Evolutionary conservation across 2,329 filamentous ascomycete species (phyloP), one percentile per base, ranked within the genome.

Genomic region (Diaporthe capsici): DNA sequence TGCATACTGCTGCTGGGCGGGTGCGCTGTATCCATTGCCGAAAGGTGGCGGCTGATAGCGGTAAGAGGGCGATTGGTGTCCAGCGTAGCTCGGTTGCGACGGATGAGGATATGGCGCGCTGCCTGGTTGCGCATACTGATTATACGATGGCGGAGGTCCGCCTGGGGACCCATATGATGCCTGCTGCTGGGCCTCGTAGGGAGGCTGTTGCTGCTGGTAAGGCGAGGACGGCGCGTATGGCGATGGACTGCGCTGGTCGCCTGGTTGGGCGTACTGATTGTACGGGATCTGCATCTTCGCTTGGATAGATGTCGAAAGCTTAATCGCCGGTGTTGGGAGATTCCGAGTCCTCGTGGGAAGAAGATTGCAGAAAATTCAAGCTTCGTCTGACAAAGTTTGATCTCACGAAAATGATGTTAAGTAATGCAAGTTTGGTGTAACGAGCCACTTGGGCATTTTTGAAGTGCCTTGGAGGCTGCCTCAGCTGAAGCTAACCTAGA

Each of bases 251-350:
- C 47, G 73, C 4, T 60, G 37, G 7, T 65, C 70, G 47, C 20
- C 8, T 4, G 39, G 49, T 28, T 71, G 61, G n/a, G 53, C 74
- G 25, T 76, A 71, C 13, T 70, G 65, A 17, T 61, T 60, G 28
- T 73, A 68, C 8, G 74, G 71, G 15, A 76, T 49, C 17, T 73
- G 74, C 74, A 76, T 76, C 0, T 28, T 73, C 42, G n/a, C 13
- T 51, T 2, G 15, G n/a, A 13, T 15, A 5, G 22, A 37, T n/a
- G 3, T 20, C 39, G 10, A 5, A 15, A n/a, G 4, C n/a, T n/a
- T 58, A 51, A 31, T 37, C n/a, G 37, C 9, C 4, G 15, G 1
- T 28, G 20, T 5, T n/a, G 63, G 10, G 10, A 22, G 12, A 1
- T 9, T 34, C 17, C 25, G 6, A 9, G 17, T 4, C 10, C 9